These are phyloP conservation scores for Colletotrichum sp. DNA, from an alignment of 2,329 filamentous ascomycete species.

Conservation along the genomic window DNA sequence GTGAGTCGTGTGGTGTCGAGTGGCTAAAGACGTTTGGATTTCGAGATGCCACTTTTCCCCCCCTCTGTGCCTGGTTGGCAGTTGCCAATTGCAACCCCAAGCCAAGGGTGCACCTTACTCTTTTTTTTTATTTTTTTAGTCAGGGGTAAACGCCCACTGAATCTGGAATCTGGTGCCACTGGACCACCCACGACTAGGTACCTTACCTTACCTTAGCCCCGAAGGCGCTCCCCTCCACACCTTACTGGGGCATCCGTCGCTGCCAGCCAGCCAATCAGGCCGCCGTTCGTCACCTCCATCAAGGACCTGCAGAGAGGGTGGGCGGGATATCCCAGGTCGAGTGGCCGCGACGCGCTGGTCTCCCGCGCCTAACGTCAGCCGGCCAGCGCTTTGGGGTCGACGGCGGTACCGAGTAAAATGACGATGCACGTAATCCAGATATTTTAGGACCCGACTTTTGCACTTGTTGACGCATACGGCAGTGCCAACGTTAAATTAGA, in stretches of 20 bases:
- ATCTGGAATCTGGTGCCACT: background rate
- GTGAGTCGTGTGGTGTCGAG: background rate
- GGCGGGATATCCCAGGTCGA: background rate
- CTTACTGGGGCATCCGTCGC: background rate
- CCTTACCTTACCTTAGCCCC: no score
- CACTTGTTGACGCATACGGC: background rate
- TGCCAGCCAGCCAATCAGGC: background rate
- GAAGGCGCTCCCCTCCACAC: no score
- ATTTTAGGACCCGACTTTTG: background rate
- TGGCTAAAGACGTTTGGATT: background rate
- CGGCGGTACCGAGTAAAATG: background rate
- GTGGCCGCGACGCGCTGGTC: background rate
- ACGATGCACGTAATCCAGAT: conserved; percentile 9
- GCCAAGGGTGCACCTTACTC: background rate
- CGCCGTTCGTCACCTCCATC: background rate
- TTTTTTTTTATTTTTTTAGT: background rate
- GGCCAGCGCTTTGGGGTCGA: background rate
- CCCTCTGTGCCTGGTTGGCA: background rate
- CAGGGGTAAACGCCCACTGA: background rate
- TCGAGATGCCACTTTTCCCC: background rate
- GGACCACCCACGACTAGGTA: background rate
- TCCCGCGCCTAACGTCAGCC: conserved; percentile 14
- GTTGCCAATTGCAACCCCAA: background rate
- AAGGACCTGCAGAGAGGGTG: background rate
- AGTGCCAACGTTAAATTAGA: background rate